These are phyloP conservation scores for Umbelopsis sp. DNA, from an alignment of 371 early-diverging fungal genomes.

Conservation along the genomic window DNA sequence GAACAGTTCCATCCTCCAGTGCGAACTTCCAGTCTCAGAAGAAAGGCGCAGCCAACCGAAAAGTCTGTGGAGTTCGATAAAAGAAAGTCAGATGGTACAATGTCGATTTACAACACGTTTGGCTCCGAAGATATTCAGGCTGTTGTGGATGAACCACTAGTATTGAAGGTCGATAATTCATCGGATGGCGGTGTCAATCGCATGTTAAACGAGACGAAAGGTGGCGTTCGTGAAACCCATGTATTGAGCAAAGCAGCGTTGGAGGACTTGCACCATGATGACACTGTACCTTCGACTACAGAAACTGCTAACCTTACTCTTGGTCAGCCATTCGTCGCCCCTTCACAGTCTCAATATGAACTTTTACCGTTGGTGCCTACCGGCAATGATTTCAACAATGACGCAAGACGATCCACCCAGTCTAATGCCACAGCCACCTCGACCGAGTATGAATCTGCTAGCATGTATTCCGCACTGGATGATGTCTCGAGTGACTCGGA, in stretches of 20 bases:
- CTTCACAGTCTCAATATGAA: not conserved
- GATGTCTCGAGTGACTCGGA: conserved; percentile 23
- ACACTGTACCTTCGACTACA: not conserved
- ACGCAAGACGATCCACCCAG: conserved; percentile 2
- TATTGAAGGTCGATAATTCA: not conserved
- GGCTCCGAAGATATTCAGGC: conserved; percentile 9
- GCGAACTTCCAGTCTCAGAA: not conserved
- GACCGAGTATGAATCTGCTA: not conserved
- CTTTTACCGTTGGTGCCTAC: not conserved
- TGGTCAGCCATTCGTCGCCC: not conserved
- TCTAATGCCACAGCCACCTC: not conserved
- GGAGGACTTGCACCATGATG: conserved; percentile 1
- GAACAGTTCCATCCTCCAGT: conserved; percentile 9
- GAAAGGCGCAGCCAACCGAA: not conserved
- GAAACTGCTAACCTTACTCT: not conserved
- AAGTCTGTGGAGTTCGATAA: conserved; percentile 6
- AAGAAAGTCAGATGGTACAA: conserved; percentile 12
- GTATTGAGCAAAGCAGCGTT: conserved; percentile 15
- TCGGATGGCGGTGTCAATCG: not conserved
- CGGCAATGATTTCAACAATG: not conserved
- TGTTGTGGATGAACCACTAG: not conserved
- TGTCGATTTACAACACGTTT: conserved; percentile 10
- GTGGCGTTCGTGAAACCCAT: conserved; percentile 17
- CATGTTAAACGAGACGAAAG: not conserved
- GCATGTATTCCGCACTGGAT: not conserved